phyloP scores from a whole-genome alignment of 1,284 basidiomycete species.

The Ceratobasidium sp. region DNA sequence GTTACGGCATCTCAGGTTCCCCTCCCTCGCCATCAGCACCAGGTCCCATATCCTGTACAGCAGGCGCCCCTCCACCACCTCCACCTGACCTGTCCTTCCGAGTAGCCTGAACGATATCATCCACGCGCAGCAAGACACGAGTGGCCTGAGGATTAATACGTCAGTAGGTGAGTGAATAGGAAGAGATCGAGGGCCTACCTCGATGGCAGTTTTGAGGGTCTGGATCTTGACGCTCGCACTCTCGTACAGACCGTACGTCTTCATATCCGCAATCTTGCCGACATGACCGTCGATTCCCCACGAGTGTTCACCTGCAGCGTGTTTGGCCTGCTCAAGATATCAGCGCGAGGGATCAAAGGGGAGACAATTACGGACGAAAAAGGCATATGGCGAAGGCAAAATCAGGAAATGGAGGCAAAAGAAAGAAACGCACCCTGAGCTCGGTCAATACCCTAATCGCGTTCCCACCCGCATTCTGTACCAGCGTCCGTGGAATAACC shows the following conservation, averaged over 20 bases:
- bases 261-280: slow-evolving; percentile 96
- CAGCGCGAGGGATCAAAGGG: no score
- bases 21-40: slow-evolving; percentile 5
- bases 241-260: slow-evolving; percentile 91
- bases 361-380: no score
- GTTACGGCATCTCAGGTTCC: slow-evolving; percentile 28
- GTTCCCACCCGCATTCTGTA: slow-evolving; percentile 96
- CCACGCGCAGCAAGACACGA: slow-evolving; percentile 89
- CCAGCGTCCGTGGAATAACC: slow-evolving; percentile 93
- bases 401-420: background rate
- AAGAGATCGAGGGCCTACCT: slow-evolving; percentile 57
- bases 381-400: background rate
- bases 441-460: slow-evolving; percentile 92
- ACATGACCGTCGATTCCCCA: slow-evolving; percentile 96
- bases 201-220: slow-evolving; percentile 96
- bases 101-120: slow-evolving; percentile 90
- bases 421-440: slow-evolving; percentile 66
- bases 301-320: slow-evolving; percentile 87
- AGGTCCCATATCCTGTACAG: slow-evolving; percentile 58
- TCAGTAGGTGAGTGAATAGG: background rate
- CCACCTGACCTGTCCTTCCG: slow-evolving; percentile 66
- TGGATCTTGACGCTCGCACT: slow-evolving; percentile 98
- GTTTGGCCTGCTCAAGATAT: slow-evolving; percentile 96
- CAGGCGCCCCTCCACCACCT: slow-evolving; percentile 53
- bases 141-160: slow-evolving; percentile 62